Conservation (phyloP, 371 early-diverging fungal genomes). For the Mucor piriformis region DNA sequence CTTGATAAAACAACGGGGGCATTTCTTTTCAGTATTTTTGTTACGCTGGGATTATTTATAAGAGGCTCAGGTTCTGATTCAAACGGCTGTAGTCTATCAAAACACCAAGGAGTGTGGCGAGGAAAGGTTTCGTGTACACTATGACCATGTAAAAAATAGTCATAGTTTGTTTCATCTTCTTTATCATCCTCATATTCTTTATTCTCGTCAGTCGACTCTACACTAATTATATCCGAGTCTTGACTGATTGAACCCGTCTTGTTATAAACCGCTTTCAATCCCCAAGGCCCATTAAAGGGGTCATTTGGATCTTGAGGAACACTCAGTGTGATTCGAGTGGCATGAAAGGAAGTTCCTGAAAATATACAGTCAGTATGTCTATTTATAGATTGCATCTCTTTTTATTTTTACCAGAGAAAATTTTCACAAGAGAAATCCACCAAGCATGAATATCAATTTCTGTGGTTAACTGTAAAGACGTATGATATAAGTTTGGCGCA, state of each 20-base stretch:
- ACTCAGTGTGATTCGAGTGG: constrained; percentile 40
- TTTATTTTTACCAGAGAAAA: constrained; percentile 40
- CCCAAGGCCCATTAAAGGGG: constrained; percentile 53
- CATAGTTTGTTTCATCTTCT: constrained; percentile 13
- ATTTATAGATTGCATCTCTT: no score
- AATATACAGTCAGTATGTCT: background rate
- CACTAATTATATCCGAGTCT: constrained; percentile 4
- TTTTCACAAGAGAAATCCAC: constrained; percentile 48
- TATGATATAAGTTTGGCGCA: constrained; percentile 52
- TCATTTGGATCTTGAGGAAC: constrained; percentile 55
- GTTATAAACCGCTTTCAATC: constrained; percentile 50
- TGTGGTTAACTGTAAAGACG: constrained; percentile 43
- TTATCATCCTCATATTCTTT: constrained; percentile 12
- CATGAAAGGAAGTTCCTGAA: constrained; percentile 43
- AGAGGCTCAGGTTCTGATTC: constrained; percentile 62
- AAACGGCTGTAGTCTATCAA: constrained; percentile 57
- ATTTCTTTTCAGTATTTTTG: constrained; percentile 52
- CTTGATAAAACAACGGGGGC: constrained; percentile 58
- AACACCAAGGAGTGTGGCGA: constrained; percentile 44
- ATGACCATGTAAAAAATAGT: constrained; percentile 43
- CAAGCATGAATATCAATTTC: constrained; percentile 50
- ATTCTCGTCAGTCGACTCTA: background rate
- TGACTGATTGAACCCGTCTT: constrained; percentile 31
- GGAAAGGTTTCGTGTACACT: constrained; percentile 25
- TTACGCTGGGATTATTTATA: constrained; percentile 53